Conservation (phyloP, 345 rosid species). For the Hibiscus tridactylites region DNA sequence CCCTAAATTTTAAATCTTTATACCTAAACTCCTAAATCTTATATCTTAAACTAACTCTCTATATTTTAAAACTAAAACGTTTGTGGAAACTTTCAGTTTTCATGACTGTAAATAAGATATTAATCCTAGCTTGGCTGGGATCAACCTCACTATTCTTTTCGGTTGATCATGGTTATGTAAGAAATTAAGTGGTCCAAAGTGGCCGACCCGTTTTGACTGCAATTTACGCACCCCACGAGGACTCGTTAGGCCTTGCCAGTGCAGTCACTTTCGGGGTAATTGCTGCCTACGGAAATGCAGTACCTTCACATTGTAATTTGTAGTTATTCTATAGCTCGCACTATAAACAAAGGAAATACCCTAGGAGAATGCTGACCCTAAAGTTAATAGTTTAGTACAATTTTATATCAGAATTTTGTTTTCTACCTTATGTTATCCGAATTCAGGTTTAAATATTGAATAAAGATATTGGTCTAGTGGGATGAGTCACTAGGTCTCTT, state of each 20-base stretch:
- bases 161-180: no score
- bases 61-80: no score
- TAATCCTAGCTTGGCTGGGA: no score
- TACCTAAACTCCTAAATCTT: no score
- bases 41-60: no score
- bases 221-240: background rate
- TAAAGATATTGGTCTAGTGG: no score
- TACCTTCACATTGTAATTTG: background rate
- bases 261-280: conserved; percentile 6
- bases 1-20: no score
- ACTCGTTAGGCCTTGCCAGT: background rate
- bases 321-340: background rate
- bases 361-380: background rate
- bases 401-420: background rate
- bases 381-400: background rate
- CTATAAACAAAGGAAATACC: background rate
- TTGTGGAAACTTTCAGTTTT: no score
- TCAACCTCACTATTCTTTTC: no score
- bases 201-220: conserved; percentile 9
- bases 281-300: background rate
- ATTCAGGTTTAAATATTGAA: no score
- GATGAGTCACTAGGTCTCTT: no score
- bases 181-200: conserved; percentile 4
- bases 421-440: background rate
- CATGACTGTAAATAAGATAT: no score